Evolutionary conservation across 495 filamentous ascomycete species (phyloP), one percentile per base, ranked within the genome.

Genomic region (Platismatia glauca): DNA sequence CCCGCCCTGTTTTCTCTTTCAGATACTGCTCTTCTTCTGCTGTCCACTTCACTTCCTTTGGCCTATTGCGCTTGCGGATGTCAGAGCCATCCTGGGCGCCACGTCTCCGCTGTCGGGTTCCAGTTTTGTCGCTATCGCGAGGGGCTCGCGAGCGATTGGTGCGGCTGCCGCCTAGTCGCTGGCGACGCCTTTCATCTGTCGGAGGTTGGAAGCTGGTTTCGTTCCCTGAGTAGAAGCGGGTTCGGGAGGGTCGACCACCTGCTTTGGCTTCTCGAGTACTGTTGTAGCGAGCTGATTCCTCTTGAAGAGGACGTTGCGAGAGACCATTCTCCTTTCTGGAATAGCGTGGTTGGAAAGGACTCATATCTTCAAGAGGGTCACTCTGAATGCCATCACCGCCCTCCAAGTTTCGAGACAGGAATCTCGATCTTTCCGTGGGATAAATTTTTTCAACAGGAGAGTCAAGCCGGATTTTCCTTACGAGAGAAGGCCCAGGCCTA

Each of bases 1-100:
- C n/a, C 24, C 7, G 46, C 29, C 57, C 22, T 20, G 5, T 11
- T 22, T 57, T 60, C 8, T 60, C 57, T 31, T 50, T 44, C 0
- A 64, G 31, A 56, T 64, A 64, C 37, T 44, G 41, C 44, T 60
- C n/a, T 39, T 64, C 63, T 57, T 57, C 58, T 20, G 44, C 50
- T 29, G 35, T 64, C 57, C 58, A 64, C 13, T n/a, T 7, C n/a
- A 52, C 16, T 6, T 33, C 22, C 1, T 5, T 20, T 15, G 37
- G 37, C n/a, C 46, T 11, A 27, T 11, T 15, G 8, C 24, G 20
- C 24, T 22, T 13, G 2, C 20, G 29, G 3, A 33, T 39, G 27
- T n/a, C 4, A 20, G 16, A 53, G n/a, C n/a, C 7, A 39, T 3
- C 29, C 38, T n/a, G 20, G n/a, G 7, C 55, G 7, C 55, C 55